Base-by-base conservation (phyloP, 1,139 yeast species). In the Sugiyamaella xylanicola region DNA sequence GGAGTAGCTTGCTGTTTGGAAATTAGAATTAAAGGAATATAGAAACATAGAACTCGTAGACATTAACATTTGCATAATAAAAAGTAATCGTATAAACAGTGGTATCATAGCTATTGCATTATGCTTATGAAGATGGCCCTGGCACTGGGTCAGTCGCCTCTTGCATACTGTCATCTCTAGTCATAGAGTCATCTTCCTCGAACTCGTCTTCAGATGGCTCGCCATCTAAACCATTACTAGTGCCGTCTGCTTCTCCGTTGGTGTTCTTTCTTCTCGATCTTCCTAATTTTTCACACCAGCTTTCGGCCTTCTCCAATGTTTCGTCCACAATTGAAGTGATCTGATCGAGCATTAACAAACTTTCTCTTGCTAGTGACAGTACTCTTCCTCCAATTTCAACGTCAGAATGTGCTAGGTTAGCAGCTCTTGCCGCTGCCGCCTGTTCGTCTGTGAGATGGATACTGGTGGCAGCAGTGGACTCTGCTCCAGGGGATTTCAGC, bases 251-350 rank as follows among this genome's bases (percentile, higher is more conserved):
- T 5, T 4, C 19, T 3, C 29, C 20, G n/a, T 22, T 29, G 4
- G 7, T 17, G 17, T 43, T 44, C 37, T 43, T 21, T 17, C 51
- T 32, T 37, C 47, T 16, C n/a, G 40, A 16, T 7, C 54, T 43
- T 4, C 68, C 68, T 29, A 69, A 52, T 37, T 68, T 62, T 37
- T 70, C 70, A 55, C 73, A 72, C 97, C 97, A 92, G 35, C 77
- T 74, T 68, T 92, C 97, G 0, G 97, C 97, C 61, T 85, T 84
- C 50, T 82, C 86, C 57, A 93, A 75, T 54, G 92, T 91, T 42
- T 87, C 92, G 68, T 87, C 92, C 60, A 95, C 91, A 8, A 91
- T 92, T 50, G 79, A 80, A 59, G 91, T 90, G 35, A 93, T 85
- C 59, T 87, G 87, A 45, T 86, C 79, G 47, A 93, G 86, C 92